These are phyloP conservation scores for Yamadazyma atlantica DNA, from an alignment of 1,139 yeast genomes.

Conservation along the genomic window DNA sequence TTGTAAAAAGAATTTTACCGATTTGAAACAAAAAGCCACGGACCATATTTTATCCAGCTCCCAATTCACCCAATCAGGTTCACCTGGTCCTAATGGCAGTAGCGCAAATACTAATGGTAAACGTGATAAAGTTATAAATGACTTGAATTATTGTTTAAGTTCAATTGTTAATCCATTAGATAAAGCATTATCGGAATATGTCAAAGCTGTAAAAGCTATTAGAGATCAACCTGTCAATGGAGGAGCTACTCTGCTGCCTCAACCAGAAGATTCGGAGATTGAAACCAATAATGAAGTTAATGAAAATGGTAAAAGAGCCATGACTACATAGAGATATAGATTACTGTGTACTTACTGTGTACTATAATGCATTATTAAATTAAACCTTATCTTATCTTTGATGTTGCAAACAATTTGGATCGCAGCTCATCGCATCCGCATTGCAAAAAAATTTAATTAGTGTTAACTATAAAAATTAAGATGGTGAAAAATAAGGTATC, in stretches of 20 bases:
- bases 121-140: constrained; percentile 31
- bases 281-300: constrained; percentile 15
- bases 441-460: neutral
- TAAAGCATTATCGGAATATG: constrained; percentile 33
- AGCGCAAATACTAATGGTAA: neutral
- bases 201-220: constrained; percentile 25
- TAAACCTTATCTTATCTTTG: neutral
- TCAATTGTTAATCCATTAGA: constrained; percentile 29
- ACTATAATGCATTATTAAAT: neutral
- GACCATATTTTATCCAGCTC: constrained; percentile 2
- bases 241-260: neutral
- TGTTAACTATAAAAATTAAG: neutral
- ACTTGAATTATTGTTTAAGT: constrained; percentile 29
- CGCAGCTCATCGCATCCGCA: neutral
- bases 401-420: neutral
- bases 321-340: constrained; percentile 10
- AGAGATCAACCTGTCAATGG: constrained; percentile 6
- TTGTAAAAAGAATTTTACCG: constrained; percentile 27
- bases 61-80: constrained; percentile 21
- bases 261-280: constrained; percentile 1
- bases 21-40: constrained; percentile 19
- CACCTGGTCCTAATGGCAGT: constrained; percentile 8
- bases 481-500: constrained; percentile 46
- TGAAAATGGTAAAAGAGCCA: constrained; percentile 29
- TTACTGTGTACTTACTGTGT: too few species aligned